Evolutionary conservation across 371 early-diverging fungal species (phyloP).

Genomic region (Mucor mucedo): DNA sequence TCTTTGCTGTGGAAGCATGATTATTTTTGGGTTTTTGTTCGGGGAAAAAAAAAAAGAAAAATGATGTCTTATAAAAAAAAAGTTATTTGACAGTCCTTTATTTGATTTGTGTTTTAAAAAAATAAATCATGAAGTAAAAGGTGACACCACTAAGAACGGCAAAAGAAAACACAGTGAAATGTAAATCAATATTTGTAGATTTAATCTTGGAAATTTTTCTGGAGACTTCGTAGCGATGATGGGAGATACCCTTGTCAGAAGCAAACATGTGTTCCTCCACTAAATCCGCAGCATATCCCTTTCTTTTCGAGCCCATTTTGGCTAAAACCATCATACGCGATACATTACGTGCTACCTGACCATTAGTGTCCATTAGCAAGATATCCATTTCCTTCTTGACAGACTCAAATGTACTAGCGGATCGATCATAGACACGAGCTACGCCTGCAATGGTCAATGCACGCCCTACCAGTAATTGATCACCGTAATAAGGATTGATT

Average conservation of each 20-base stretch:
- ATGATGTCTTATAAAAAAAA: too few relatives aligned
- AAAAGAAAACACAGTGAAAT: not conserved
- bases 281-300: conserved; percentile 18
- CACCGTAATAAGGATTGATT: conserved; percentile 38
- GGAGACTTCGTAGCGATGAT: conserved; percentile 12
- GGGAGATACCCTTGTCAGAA: conserved; percentile 6
- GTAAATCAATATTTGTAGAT: conserved; percentile 15
- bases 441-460: conserved; percentile 18
- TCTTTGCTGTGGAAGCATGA: conserved; percentile 23
- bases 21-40: not conserved
- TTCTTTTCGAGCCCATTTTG: conserved; percentile 16
- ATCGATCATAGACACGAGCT: conserved; percentile 6
- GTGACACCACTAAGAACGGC: not conserved
- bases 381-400: conserved; percentile 5
- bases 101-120: too few relatives aligned
- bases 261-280: conserved; percentile 22
- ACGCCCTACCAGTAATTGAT: conserved; percentile 25
- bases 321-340: conserved; percentile 18
- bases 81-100: not conserved
- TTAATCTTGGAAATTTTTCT: conserved; percentile 6
- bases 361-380: conserved; percentile 9
- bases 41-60: conserved; percentile 15
- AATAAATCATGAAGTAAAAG: not conserved
- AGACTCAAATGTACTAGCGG: not conserved
- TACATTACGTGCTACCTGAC: conserved; percentile 10